A percentile compares a stretch with the other conserved stretches of the same genome.
Evolutionary conservation across 176 grass and related monocot genomes (phyloP).

Genomic region (Sorghum bicolor): Sorghum_bicolor_NCBIv3 NC_012873.2:10139001-10139500

Average conservation of each 20-base stretch:
- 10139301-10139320: background rate
- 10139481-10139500: slow-evolving; percentile 6
- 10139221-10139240: background rate
- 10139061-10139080: background rate
- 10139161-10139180: background rate
- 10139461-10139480: background rate
- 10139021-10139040: background rate
- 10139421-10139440: background rate
- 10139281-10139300: background rate
- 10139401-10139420: slow-evolving; percentile 8
- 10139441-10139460: background rate
- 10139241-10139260: background rate
- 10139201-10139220: background rate
- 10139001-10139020: slow-evolving; percentile 27
- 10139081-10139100: background rate
- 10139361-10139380: background rate
- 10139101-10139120: too few relatives aligned
- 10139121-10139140: background rate
- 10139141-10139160: background rate
- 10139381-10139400: background rate
- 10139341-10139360: background rate
- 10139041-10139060: background rate
- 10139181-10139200: background rate
- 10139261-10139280: background rate
- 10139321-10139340: background rate